Evolutionary conservation across 805 yeast species (phyloP).

Genomic region (Tetrapisispora fleetii): DNA sequence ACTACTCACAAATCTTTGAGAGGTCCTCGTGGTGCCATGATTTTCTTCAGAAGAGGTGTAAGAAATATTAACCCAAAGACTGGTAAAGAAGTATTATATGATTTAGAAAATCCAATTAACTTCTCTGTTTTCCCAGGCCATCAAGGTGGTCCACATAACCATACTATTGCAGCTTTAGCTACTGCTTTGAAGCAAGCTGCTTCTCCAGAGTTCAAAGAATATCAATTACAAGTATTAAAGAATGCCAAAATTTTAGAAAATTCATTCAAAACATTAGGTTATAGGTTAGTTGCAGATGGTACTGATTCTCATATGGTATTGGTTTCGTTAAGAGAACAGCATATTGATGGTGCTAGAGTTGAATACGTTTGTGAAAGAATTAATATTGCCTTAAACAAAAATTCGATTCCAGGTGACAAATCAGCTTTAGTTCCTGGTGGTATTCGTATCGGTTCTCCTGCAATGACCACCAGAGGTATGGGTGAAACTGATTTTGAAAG

Average conservation of each 20-base stretch:
- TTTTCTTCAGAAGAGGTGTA: slow-evolving; percentile 94
- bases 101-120: slow-evolving; percentile 89
- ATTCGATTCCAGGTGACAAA: slow-evolving; percentile 96
- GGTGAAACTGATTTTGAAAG: slow-evolving; percentile 76
- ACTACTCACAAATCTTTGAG: slow-evolving; percentile 97
- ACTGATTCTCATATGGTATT: slow-evolving; percentile 96
- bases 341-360: slow-evolving; percentile 93
- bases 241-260: slow-evolving; percentile 79
- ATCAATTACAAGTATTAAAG: slow-evolving; percentile 78
- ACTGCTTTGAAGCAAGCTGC: slow-evolving; percentile 93
- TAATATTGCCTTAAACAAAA: slow-evolving; percentile 93
- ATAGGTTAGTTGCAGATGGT: slow-evolving; percentile 83
- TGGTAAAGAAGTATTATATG: slow-evolving; percentile 85
- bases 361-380: slow-evolving; percentile 90
- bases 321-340: slow-evolving; percentile 78
- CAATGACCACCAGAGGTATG: slow-evolving; percentile 96
- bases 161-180: slow-evolving; percentile 94
- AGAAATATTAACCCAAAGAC: slow-evolving; percentile 78
- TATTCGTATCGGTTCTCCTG: slow-evolving; percentile 95
- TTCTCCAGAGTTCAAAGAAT: slow-evolving; percentile 80
- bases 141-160: slow-evolving; percentile 99
- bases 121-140: slow-evolving; percentile 99
- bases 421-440: slow-evolving; percentile 97
- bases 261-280: slow-evolving; percentile 62
- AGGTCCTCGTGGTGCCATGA: slow-evolving; percentile 99